A percentile compares a stretch with the other conserved stretches of the same genome.
Conservation (phyloP, 257 asterid species). For the Pogostemon cablin region DNA sequence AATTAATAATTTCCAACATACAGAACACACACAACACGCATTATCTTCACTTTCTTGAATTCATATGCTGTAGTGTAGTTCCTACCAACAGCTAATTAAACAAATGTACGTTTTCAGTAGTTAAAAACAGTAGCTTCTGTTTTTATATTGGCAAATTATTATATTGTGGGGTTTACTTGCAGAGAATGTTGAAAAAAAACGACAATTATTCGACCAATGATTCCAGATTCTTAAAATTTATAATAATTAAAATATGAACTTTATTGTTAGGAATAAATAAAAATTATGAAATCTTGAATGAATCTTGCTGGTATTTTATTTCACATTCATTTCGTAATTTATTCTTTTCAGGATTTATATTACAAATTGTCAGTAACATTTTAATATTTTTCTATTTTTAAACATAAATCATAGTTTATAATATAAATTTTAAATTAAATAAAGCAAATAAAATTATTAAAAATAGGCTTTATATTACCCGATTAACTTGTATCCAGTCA, state of each 20-base stretch:
- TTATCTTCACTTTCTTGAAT: background rate
- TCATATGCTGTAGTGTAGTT: background rate
- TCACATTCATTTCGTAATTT: too few species aligned
- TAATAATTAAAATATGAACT: background rate
- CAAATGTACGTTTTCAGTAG: background rate
- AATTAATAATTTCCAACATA: too few species aligned
- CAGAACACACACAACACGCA: background rate
- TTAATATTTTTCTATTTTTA: too few species aligned
- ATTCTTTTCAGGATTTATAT: too few species aligned
- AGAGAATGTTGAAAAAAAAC: slow-evolving; percentile 3
- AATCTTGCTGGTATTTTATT: too few species aligned
- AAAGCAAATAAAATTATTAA: background rate
- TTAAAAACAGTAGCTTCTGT: slow-evolving; percentile 13
- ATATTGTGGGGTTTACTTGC: background rate
- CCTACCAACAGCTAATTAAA: slow-evolving; percentile 4
- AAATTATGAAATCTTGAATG: background rate
- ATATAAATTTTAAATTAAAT: too few species aligned
- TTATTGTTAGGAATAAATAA: background rate
- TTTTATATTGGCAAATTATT: background rate
- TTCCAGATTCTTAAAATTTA: background rate
- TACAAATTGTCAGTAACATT: too few species aligned
- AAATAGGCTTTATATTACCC: background rate
- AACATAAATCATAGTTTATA: too few species aligned
- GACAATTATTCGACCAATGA: background rate
- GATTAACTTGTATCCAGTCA: too few species aligned